Evolutionary conservation across 768 basidiomycete genomes (phyloP).

Genomic region (Chiua virens): DNA sequence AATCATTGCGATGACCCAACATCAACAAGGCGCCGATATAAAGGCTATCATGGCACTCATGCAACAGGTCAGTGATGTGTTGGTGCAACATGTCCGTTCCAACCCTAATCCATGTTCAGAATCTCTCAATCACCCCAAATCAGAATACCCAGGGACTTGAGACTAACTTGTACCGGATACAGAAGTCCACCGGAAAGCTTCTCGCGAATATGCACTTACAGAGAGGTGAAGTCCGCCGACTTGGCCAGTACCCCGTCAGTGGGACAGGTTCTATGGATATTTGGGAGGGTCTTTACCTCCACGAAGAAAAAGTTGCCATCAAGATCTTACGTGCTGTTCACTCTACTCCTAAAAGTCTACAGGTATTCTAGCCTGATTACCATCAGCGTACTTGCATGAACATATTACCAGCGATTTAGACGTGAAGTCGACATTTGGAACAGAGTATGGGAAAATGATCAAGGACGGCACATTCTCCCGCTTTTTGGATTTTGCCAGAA

Average conservation of each 20-base stretch:
- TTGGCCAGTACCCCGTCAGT: constrained; percentile 49
- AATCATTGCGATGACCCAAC: constrained; percentile 33
- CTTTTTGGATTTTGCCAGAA: constrained; percentile 57
- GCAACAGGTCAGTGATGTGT: constrained; percentile 40
- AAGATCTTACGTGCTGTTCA: constrained; percentile 55
- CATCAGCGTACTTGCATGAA: constrained; percentile 2
- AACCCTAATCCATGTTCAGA: constrained; percentile 18
- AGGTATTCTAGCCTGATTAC: constrained; percentile 31
- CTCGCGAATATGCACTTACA: constrained; percentile 51
- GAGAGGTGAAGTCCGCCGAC: constrained; percentile 51
- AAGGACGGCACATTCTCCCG: constrained; percentile 52
- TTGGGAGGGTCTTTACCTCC: constrained; percentile 54
- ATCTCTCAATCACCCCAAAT: constrained; percentile 17
- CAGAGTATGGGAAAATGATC: constrained; percentile 51
- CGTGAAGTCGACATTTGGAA: constrained; percentile 57
- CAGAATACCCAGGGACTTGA: constrained; percentile 43
- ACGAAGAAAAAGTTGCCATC: constrained; percentile 55
- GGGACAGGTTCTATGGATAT: constrained; percentile 56
- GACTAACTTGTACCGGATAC: constrained; percentile 51
- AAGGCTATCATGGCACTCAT: constrained; percentile 47
- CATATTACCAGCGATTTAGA: constrained; percentile 43
- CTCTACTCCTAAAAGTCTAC: constrained; percentile 43
- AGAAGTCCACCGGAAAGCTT: constrained; percentile 44
- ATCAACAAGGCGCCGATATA: constrained; percentile 37
- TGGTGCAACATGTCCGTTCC: background rate